phyloP scores from a whole-genome alignment of 495 filamentous ascomycete genomes.

The Hypoxylon trugodes region DNA sequence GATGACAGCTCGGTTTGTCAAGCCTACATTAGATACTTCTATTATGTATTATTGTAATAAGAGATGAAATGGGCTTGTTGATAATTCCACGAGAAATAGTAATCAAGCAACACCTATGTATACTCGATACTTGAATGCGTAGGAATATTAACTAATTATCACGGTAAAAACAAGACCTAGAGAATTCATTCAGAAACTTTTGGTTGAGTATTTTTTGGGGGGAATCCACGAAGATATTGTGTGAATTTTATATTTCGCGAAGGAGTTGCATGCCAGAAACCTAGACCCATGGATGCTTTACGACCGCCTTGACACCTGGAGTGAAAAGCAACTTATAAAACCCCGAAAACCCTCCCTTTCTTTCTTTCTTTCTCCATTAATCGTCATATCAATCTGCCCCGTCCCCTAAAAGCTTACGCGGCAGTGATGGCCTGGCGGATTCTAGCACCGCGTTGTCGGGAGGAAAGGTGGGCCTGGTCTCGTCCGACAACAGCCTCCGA shows the following conservation, averaged over 20 bases:
- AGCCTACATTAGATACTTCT: too few relatives aligned
- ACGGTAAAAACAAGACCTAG: not conserved
- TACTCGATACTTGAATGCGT: not conserved
- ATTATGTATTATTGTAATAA: too few relatives aligned
- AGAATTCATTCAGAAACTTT: constrained; percentile 34
- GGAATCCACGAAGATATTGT: constrained; percentile 46
- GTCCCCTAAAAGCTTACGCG: constrained; percentile 61
- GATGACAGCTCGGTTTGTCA: too few relatives aligned
- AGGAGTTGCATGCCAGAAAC: constrained; percentile 48
- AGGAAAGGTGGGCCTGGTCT: constrained; percentile 71
- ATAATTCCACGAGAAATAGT: too few relatives aligned
- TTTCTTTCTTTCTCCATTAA: constrained; percentile 38
- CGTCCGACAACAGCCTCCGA: constrained; percentile 68
- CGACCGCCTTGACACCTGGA: constrained; percentile 51
- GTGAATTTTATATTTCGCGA: constrained; percentile 41
- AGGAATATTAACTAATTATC: not conserved
- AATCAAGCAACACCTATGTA: not conserved
- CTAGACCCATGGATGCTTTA: constrained; percentile 51
- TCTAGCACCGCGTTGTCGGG: constrained; percentile 86
- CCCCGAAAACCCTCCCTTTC: too few relatives aligned
- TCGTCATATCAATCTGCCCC: constrained; percentile 33
- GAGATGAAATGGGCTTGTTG: too few relatives aligned
- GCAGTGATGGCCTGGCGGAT: constrained; percentile 81
- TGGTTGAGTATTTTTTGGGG: constrained; percentile 46
- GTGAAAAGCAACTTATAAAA: constrained; percentile 45